phyloP scores from a whole-genome alignment of 2,329 filamentous ascomycete species.

The Teratosphaeria nubilosa region DNA sequence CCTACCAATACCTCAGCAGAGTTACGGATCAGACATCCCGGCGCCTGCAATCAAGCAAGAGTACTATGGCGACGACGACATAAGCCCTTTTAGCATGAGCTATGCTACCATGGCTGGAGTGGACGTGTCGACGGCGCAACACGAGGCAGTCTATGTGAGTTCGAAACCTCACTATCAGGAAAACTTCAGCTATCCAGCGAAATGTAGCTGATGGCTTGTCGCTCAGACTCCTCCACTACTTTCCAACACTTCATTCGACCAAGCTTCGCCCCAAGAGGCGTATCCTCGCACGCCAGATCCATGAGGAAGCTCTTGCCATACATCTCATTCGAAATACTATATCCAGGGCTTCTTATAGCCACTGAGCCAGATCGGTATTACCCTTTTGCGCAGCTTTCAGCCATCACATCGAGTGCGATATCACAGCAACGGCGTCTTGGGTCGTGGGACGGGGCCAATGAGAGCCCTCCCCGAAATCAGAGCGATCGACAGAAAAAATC shows the following conservation, averaged over 20 bases:
- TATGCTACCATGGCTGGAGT: slow-evolving; percentile 57
- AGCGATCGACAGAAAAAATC: not conserved
- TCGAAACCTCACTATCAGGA: slow-evolving; percentile 43
- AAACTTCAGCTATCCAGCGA: slow-evolving; percentile 14
- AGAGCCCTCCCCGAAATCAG: not conserved
- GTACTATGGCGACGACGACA: slow-evolving; percentile 48
- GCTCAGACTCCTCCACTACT: slow-evolving; percentile 60
- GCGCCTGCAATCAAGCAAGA: slow-evolving; percentile 55
- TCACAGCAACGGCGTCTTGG: not conserved
- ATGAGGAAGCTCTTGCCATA: not conserved
- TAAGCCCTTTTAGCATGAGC: slow-evolving; percentile 55
- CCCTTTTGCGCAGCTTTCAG: too few species aligned
- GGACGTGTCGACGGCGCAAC: slow-evolving; percentile 50
- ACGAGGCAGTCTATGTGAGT: slow-evolving; percentile 60
- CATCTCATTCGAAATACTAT: not conserved
- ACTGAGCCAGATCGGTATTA: too few species aligned
- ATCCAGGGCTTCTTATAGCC: not conserved
- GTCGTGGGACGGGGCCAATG: too few species aligned
- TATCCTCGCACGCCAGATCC: slow-evolving; percentile 55
- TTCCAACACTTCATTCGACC: slow-evolving; percentile 57
- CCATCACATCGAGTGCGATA: too few species aligned
- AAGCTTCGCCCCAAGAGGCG: slow-evolving; percentile 36
- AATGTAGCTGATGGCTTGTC: slow-evolving; percentile 18
- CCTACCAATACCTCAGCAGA: slow-evolving; percentile 38
- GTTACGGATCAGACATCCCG: slow-evolving; percentile 31